These are phyloP conservation scores for Dioscorea dumetorum DNA, from an alignment of 106 monocot genomes.

Conservation along the genomic window DNA sequence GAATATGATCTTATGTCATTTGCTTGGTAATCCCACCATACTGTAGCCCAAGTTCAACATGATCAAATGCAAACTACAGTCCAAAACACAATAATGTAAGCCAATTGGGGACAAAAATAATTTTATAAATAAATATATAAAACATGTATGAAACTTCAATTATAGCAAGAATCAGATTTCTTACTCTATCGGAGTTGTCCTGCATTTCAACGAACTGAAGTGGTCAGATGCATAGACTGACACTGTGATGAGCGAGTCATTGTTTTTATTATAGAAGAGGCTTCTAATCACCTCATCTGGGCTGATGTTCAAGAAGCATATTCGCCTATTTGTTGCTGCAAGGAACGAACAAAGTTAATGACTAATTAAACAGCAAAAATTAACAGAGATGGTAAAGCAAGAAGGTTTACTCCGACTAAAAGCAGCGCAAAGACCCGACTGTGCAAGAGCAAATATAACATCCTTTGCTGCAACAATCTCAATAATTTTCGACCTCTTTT, in stretches of 20 bases:
- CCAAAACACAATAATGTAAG: neutral
- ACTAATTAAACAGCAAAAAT: slow-evolving; percentile 2
- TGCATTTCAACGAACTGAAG: slow-evolving; percentile 86
- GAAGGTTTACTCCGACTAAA: slow-evolving; percentile 57
- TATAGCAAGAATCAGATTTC: slow-evolving; percentile 3
- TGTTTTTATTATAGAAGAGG: slow-evolving; percentile 89
- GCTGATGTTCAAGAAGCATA: slow-evolving; percentile 81
- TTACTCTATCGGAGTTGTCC: slow-evolving; percentile 90
- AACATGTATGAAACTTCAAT: neutral
- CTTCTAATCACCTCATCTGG: slow-evolving; percentile 91
- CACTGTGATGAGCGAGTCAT: slow-evolving; percentile 85
- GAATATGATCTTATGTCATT: too few species aligned
- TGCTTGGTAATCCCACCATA: too few species aligned
- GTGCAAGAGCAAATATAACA: slow-evolving; percentile 80
- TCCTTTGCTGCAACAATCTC: slow-evolving; percentile 93
- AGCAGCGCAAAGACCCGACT: slow-evolving; percentile 75
- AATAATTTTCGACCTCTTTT: slow-evolving; percentile 78
- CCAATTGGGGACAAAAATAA: neutral
- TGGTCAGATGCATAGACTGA: slow-evolving; percentile 86
- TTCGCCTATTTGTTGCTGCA: slow-evolving; percentile 72
- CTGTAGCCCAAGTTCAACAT: too few species aligned
- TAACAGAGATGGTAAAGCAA: slow-evolving; percentile 6
- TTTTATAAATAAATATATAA: too few species aligned
- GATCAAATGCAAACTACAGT: too few species aligned
- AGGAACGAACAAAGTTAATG: slow-evolving; percentile 10